Evolutionary conservation across 2,329 filamentous ascomycete genomes (phyloP), one percentile per base, ranked within the genome.

Genomic region (Ophiobolus disseminans): DNA sequence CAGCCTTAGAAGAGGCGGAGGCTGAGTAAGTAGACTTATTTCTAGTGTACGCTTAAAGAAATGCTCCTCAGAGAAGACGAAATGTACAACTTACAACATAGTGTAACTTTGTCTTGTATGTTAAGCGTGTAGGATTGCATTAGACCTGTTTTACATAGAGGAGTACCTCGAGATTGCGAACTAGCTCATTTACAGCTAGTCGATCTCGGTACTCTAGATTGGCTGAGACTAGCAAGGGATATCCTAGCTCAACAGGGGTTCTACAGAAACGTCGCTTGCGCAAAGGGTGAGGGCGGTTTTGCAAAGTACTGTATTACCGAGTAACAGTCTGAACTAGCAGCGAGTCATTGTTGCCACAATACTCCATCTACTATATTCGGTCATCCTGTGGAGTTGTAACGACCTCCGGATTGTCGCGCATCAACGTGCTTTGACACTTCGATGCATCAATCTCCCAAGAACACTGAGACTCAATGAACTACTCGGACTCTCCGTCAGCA

Each of bases 61-160:
- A 40, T 28, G 25, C 25, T 37, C 4, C 38, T 30, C 5, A 40
- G 38, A 20, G 14, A 9, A 23, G 22, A 40, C 26, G 26, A 40
- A 40, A 40, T 5, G 38, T 20, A 14, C 26, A 40, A 40, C 38
- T 40, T n/a, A n/a, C n/a, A n/a, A n/a, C n/a, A n/a, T n/a, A n/a
- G n/a, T n/a, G n/a, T n/a, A n/a, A n/a, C n/a, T n/a, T n/a, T n/a
- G 26, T 25, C 14, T 25, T 25, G 16, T 26, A 23, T 8, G 26
- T 13, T 23, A 39, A 25, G 36, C n/a, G 10, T 20, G 22, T 36
- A 36, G 34, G 5, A 36, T 20, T 21, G 36, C 21, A 16, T n/a
- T 39, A 25, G 19, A 39, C 36, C 36, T 39, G 19, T 39, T 39
- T 39, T 39, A 39, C 36, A 39, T 39, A 39, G 16, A 39, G 16